Conservation (phyloP, 306 rosid genomes). For the Mucuna pruriens region DNA sequence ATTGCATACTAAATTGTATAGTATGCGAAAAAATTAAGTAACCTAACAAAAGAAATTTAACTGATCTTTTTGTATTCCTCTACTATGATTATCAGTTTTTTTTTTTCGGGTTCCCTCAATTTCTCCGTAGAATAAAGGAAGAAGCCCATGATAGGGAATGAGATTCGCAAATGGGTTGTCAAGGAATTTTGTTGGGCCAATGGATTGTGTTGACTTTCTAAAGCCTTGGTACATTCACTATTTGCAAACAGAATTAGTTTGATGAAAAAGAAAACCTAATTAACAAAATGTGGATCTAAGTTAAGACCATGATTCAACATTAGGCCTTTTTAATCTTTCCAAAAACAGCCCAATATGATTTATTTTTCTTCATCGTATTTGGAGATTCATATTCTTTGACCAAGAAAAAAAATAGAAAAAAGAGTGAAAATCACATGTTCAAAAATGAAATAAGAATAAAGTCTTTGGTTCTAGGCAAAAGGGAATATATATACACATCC, state of each 20-base stretch:
- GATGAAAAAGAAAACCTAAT: no score
- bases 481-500: not conserved
- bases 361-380: not conserved
- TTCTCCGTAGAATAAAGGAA: no score
- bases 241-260: no score
- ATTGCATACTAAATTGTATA: no score
- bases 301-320: not conserved
- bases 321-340: not conserved
- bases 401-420: not conserved
- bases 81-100: no score
- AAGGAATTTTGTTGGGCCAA: not conserved
- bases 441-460: constrained; percentile 2
- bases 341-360: not conserved
- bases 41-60: no score
- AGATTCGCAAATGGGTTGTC: not conserved
- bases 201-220: not conserved
- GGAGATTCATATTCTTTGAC: not conserved
- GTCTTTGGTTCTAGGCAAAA: not conserved
- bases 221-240: not conserved
- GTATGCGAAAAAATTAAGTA: no score
- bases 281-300: not conserved
- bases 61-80: no score
- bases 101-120: no score
- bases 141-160: not conserved
- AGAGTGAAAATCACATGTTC: not conserved